Base-by-base conservation (phyloP, 2,329 filamentous ascomycete genomes). In the Aureobasidium musti region DNA sequence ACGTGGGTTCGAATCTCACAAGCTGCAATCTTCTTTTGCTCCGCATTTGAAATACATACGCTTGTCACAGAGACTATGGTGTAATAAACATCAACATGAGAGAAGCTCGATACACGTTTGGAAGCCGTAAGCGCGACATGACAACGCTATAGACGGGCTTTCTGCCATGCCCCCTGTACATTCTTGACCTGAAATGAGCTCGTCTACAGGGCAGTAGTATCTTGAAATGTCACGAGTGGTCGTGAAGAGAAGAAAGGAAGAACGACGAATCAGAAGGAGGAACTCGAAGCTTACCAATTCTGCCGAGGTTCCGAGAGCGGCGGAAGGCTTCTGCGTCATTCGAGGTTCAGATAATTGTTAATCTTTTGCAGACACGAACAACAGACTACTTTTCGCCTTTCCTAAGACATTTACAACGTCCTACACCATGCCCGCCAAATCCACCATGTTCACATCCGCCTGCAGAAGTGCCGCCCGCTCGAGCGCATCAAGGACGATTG, bases 371-470 rank as follows among this genome's bases (percentile, higher is more conserved):
- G 21, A 35, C 43, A 49, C 30, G 14, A 47, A 61, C 35, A 39
- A 11, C 17, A 45, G 37, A 57, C 43, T 19, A 28, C 26, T 7
- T 30, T 49, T 47, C 28, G 41, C 28, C 30, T 23, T 35, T 19
- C 45, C 59, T 63, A 28, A 7, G 35, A 63, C 23, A 39, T 3
- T 14, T 13, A 28, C 13, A n/a, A 28, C 5, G 52, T 19, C 30
- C 49, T 33, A 52, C 47, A 45, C 7, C 4, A 64, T 64, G 61
- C 49, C 39, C 5, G 47, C 37, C 47, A 64, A 54, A 19, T 53
- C 61, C 6, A 57, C 63, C n/a, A 54, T 64, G 47, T 57, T 65
- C 52, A 49, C 63, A 33, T 56, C 61, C 14, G 41, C 41, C 41
- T 57, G 39, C 63, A 65, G 41, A 30, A 49, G 13, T 43, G 52